Conservation (phyloP, 2,329 filamentous ascomycete genomes). For the Pseudodiploospora longispora region DNA sequence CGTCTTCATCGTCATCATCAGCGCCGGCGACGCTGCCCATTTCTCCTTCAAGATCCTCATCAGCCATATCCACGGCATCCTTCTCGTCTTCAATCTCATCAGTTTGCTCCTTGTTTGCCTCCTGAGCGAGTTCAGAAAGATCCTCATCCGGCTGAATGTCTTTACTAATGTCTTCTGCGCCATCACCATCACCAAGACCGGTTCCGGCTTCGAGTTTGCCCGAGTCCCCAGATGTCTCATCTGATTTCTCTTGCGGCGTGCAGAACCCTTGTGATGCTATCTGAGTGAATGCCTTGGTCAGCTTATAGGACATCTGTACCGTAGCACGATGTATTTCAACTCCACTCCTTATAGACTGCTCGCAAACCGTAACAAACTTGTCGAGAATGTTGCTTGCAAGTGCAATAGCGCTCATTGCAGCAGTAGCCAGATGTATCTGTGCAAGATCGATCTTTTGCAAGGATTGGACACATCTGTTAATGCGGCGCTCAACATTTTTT, state of each 20-base stretch:
- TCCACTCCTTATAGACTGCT: conserved; percentile 50
- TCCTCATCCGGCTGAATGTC: conserved; percentile 93
- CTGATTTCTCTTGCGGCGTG: conserved; percentile 72
- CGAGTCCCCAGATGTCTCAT: conserved; percentile 58
- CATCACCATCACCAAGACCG: conserved; percentile 89
- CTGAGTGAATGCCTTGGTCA: conserved; percentile 70
- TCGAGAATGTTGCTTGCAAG: conserved; percentile 57
- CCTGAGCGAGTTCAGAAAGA: conserved; percentile 80
- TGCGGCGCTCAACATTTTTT: conserved; percentile 40
- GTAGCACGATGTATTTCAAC: conserved; percentile 59
- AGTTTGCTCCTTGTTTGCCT: conserved; percentile 58
- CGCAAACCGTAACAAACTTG: conserved; percentile 60
- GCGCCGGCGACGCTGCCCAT: conserved; percentile 57
- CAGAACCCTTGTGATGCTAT: conserved; percentile 86
- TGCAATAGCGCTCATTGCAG: conserved; percentile 23
- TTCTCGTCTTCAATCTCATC: conserved; percentile 70
- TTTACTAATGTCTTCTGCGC: conserved; percentile 95
- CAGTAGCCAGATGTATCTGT: conserved; percentile 17
- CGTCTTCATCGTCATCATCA: conserved; percentile 52
- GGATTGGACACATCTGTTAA: conserved; percentile 29
- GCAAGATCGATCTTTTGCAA: conserved; percentile 25
- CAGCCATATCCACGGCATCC: conserved; percentile 85
- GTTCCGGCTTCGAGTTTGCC: conserved; percentile 86
- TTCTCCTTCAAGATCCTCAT: conserved; percentile 85
- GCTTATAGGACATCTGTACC: conserved; percentile 64